These are phyloP conservation scores for Annulohypoxylon moriforme DNA, from an alignment of 495 filamentous ascomycete species.

Conservation along the genomic window DNA sequence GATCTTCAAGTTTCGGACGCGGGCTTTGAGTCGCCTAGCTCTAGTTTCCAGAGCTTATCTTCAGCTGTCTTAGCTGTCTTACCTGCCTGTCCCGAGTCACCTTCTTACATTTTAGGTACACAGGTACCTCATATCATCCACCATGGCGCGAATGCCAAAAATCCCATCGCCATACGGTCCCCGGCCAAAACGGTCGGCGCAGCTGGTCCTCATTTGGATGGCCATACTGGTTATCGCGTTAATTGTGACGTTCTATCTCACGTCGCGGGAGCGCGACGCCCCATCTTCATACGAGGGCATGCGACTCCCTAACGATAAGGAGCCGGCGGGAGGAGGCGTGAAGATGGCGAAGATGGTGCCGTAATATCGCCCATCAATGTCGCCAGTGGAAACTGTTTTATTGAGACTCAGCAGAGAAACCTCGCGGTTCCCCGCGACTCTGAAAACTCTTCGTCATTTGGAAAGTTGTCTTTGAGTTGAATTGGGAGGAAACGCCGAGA, in stretches of 20 bases:
- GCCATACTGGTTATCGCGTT: slow-evolving; percentile 45
- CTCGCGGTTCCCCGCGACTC: not conserved
- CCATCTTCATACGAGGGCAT: slow-evolving; percentile 29
- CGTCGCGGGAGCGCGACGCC: slow-evolving; percentile 33
- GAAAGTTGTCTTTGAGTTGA: not conserved
- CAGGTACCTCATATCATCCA: not conserved
- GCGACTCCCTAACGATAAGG: slow-evolving; percentile 3
- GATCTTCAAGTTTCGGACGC: not conserved
- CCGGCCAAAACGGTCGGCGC: slow-evolving; percentile 46
- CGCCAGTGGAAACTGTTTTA: not conserved
- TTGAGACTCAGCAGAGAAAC: not conserved
- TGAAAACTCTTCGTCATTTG: no score
- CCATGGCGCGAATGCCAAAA: slow-evolving; percentile 32
- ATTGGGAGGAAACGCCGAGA: not conserved
- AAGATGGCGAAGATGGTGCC: slow-evolving; percentile 19
- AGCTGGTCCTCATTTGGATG: slow-evolving; percentile 50
- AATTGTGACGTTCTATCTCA: slow-evolving; percentile 48
- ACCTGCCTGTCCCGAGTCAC: not conserved
- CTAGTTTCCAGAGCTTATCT: not conserved
- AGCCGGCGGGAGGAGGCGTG: not conserved
- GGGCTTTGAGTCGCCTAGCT: not conserved
- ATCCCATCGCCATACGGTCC: slow-evolving; percentile 51
- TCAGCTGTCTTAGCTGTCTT: not conserved
- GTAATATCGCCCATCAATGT: not conserved
- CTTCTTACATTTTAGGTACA: no score